Conservation (phyloP, 2,329 filamentous ascomycete genomes). For the Plenodomus lindquistii region DNA sequence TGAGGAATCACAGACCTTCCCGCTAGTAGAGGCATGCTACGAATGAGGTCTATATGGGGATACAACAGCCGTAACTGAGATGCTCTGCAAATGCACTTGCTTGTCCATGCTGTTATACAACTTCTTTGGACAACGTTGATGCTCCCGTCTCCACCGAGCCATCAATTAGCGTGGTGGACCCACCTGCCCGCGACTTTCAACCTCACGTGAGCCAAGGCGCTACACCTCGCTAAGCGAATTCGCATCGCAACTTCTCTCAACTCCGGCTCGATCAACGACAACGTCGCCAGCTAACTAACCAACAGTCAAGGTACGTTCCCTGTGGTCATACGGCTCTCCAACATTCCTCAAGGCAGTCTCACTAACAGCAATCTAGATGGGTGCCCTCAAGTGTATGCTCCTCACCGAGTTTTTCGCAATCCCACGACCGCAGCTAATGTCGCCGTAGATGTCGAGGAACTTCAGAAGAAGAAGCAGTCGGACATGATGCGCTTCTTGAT, state of each 20-base stretch:
- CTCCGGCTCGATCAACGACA: slow-evolving; percentile 20
- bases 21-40: background rate
- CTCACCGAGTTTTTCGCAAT: slow-evolving; percentile 5
- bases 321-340: background rate
- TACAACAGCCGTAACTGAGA: no score
- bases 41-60: background rate
- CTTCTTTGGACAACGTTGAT: background rate
- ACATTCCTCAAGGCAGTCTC: slow-evolving; percentile 2
- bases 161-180: background rate
- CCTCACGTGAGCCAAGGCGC: background rate
- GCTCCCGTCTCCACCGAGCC: background rate
- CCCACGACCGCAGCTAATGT: slow-evolving; percentile 46
- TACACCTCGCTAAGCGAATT: background rate
- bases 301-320: slow-evolving; percentile 41
- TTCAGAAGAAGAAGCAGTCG: slow-evolving; percentile 99
- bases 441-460: slow-evolving; percentile 79
- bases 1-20: background rate
- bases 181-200: background rate
- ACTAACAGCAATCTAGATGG: slow-evolving; percentile 68
- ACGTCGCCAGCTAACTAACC: slow-evolving; percentile 39
- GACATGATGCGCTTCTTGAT: slow-evolving; percentile 99
- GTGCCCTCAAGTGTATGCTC: slow-evolving; percentile 84
- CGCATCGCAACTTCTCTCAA: background rate
- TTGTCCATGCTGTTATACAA: no score
- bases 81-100: background rate